These are phyloP conservation scores for Saururus chinensis DNA, from an alignment of 164 flowering plant species.

Conservation along the genomic window DNA sequence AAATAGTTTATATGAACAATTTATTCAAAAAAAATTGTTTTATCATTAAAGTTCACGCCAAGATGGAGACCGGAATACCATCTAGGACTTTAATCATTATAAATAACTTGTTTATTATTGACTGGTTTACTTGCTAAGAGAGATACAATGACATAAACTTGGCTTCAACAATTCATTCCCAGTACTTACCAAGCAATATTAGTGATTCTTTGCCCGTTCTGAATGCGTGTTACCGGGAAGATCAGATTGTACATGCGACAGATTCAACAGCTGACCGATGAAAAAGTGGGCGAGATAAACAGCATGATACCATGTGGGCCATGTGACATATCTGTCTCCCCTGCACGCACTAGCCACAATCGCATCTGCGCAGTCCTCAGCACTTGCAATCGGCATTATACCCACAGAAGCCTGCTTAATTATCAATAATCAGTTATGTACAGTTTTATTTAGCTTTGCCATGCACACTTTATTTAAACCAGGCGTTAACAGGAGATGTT, in stretches of 20 bases:
- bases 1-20: background rate
- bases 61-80: background rate
- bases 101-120: background rate
- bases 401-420: conserved; percentile 30
- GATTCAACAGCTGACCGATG: too few species aligned
- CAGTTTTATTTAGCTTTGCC: too few species aligned
- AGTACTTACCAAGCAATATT: too few species aligned
- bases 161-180: too few species aligned
- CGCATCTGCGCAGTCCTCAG: conserved; percentile 22
- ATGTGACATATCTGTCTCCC: conserved; percentile 28
- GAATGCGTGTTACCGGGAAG: too few species aligned
- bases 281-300: background rate
- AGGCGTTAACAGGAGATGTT: too few species aligned
- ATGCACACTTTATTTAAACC: too few species aligned
- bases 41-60: background rate
- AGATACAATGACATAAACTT: too few species aligned
- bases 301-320: conserved; percentile 23
- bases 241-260: too few species aligned
- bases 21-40: background rate
- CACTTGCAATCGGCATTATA: conserved; percentile 20
- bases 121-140: background rate
- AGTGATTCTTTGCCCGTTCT: too few species aligned
- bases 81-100: background rate
- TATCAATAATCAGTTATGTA: too few species aligned
- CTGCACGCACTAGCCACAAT: conserved; percentile 43